phyloP scores from a whole-genome alignment of 2,329 filamentous ascomycete genomes.

The Madurella fahalii region DNA sequence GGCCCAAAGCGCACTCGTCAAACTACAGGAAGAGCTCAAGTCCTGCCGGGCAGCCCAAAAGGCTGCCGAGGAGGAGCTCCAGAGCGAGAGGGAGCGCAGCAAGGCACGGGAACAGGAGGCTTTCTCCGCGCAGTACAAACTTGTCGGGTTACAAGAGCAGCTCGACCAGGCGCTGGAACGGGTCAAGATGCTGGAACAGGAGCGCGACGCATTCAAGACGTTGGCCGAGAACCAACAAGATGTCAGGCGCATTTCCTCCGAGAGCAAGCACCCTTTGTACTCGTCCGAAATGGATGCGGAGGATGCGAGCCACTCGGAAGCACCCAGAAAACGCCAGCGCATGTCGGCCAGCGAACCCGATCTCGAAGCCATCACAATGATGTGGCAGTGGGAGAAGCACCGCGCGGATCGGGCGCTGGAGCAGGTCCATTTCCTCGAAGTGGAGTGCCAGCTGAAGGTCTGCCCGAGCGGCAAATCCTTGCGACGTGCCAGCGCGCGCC shows the following conservation, averaged over 20 bases:
- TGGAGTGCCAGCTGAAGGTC: constrained; percentile 66
- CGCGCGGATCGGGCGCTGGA: constrained; percentile 67
- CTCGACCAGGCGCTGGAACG: constrained; percentile 60
- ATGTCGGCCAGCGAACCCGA: constrained; percentile 55
- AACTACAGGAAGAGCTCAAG: constrained; percentile 71
- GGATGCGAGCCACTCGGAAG: constrained; percentile 45
- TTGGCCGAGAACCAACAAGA: constrained; percentile 67
- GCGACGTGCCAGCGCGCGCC: constrained; percentile 27
- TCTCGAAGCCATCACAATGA: constrained; percentile 51
- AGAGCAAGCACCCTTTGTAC: constrained; percentile 61
- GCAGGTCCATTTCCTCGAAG: constrained; percentile 69
- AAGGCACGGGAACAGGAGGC: constrained; percentile 63
- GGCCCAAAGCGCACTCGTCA: constrained; percentile 64
- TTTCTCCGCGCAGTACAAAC: constrained; percentile 61
- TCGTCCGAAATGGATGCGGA: constrained; percentile 23
- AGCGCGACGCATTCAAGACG: constrained; percentile 69
- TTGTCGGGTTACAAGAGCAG: constrained; percentile 63
- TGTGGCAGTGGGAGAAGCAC: constrained; percentile 55
- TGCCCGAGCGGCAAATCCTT: constrained; percentile 55
- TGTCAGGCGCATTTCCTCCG: constrained; percentile 65
- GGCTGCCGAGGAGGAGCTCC: constrained; percentile 54
- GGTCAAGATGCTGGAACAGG: constrained; percentile 64
- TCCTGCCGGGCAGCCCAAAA: constrained; percentile 52
- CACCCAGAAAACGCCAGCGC: constrained; percentile 60
- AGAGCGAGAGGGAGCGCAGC: constrained; percentile 60